Evolutionary conservation across 202 grass and related monocot species (phyloP), one percentile per base, ranked within the genome.

Genomic region (Schoenoplectus tabernaemontani): DNA sequence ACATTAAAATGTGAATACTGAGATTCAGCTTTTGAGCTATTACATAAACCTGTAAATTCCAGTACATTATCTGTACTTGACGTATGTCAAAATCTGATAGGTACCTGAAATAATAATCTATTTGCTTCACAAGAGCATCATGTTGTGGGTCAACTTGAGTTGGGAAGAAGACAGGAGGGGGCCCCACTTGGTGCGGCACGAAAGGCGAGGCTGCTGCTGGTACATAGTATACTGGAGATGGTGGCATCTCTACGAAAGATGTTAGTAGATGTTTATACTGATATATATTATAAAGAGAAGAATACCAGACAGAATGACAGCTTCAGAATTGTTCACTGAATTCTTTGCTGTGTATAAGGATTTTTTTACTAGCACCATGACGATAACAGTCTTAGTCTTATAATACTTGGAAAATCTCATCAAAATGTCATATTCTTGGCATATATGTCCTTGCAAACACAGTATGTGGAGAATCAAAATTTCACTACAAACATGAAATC

Each of bases 101-200:
- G 16, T 47, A 80, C 78, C 78, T 80, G 59, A 80, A 80, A 80
- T 80, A 80, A 80, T 80, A 80, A 36, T 80, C 78, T 47, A 80
- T 64, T 24, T 80, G 78, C 44, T 80, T 80, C 58, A 80, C 9
- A 64, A 80, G 78, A 63, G 78, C 78, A 64, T 41, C 58, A 48
- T 59, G 58, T 48, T 80, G 78, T n/a, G 78, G 78, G n/a, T 80
- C 78, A 16, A 80, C 17, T 36, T 12, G 78, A 4, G 57, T 3
- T 7, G 37, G 4, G 7, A 80, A 80, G 44, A 65, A 80, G 41
- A 80, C 59, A 30, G 78, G 42, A 17, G 37, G 0, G 0, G 78
- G 78, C 59, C 26, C 59, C 57, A 79, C 76, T 44, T 34, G 76
- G 34, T 62, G 57, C 16, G 76, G 34, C 26, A 75, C 70, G 54